phyloP scores from a whole-genome alignment of 768 basidiomycete species.

The Mycena maculata region DNA sequence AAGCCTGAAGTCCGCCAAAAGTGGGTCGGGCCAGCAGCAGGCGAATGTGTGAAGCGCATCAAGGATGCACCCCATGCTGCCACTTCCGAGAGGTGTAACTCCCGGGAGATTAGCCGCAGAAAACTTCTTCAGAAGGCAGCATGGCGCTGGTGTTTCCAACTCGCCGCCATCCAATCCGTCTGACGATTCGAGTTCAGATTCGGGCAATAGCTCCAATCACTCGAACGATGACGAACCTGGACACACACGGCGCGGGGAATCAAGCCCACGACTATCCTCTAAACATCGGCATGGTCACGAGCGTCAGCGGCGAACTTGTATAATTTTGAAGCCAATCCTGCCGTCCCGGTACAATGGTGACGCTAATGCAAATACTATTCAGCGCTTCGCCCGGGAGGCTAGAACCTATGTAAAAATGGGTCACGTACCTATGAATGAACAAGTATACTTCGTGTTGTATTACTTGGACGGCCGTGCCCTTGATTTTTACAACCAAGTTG shows the following conservation, averaged over 20 bases:
- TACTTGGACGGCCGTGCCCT: slow-evolving; percentile 46
- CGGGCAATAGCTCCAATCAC: not conserved
- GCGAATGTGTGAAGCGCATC: not conserved
- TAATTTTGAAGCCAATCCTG: too few relatives aligned
- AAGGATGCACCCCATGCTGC: too few relatives aligned
- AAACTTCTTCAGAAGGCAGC: not conserved
- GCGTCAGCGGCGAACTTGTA: slow-evolving; percentile 23
- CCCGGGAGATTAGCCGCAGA: not conserved
- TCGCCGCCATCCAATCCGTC: too few relatives aligned
- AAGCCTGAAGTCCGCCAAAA: too few relatives aligned
- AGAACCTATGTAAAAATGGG: too few relatives aligned
- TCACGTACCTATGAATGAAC: slow-evolving; percentile 12
- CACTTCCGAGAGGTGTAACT: too few relatives aligned
- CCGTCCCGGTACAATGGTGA: too few relatives aligned
- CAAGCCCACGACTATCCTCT: not conserved
- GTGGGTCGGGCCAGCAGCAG: too few relatives aligned
- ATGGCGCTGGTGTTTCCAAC: too few relatives aligned
- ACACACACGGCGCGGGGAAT: not conserved
- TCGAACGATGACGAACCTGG: not conserved
- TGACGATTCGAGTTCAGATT: too few relatives aligned
- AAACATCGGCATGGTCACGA: not conserved
- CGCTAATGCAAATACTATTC: too few relatives aligned
- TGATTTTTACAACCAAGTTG: slow-evolving; percentile 40
- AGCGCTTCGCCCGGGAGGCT: too few relatives aligned
- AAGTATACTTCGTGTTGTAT: slow-evolving; percentile 35